Conservation (phyloP, 2,329 filamentous ascomycete genomes). For the Calonectria crousiana region DNA sequence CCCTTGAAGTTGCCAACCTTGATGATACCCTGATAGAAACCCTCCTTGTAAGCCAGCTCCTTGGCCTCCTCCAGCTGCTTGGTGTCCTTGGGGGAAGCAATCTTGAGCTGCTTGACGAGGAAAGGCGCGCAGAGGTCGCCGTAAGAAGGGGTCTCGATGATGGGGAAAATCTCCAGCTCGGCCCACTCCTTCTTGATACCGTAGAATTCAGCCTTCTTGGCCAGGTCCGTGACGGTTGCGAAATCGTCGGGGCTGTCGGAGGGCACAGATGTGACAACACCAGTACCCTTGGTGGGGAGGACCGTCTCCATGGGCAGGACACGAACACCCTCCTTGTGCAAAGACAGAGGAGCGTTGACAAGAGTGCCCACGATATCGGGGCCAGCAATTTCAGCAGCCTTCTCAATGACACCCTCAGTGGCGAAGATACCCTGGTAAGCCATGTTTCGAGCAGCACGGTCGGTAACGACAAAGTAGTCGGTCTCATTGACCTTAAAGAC, state of each 20-base stretch:
- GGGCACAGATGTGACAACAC: constrained; percentile 94
- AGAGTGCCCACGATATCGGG: constrained; percentile 88
- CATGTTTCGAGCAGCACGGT: constrained; percentile 94
- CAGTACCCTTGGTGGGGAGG: constrained; percentile 92
- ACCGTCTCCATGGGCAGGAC: constrained; percentile 97
- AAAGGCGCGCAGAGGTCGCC: constrained; percentile 86
- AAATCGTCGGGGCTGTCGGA: constrained; percentile 96
- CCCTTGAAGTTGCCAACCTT: constrained; percentile 89
- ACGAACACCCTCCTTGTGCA: constrained; percentile 85
- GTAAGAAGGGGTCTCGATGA: constrained; percentile 90
- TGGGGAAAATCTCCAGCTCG: constrained; percentile 87
- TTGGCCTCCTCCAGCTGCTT: constrained; percentile 93
- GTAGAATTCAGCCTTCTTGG: constrained; percentile 97
- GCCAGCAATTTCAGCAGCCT: constrained; percentile 81
- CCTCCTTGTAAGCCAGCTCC: constrained; percentile 96
- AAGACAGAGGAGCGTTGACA: constrained; percentile 88
- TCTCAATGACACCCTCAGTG: constrained; percentile 79
- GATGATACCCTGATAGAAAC: constrained; percentile 95
- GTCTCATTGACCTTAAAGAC: constrained; percentile 83
- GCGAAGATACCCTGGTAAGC: constrained; percentile 91
- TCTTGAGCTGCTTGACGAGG: constrained; percentile 93
- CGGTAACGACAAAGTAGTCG: constrained; percentile 87
- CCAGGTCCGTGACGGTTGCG: constrained; percentile 86
- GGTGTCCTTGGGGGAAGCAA: constrained; percentile 93
- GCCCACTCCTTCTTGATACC: constrained; percentile 98